Evolutionary conservation across 148 eudicot genomes (phyloP).

Genomic region (Polygonum maritimum): DNA sequence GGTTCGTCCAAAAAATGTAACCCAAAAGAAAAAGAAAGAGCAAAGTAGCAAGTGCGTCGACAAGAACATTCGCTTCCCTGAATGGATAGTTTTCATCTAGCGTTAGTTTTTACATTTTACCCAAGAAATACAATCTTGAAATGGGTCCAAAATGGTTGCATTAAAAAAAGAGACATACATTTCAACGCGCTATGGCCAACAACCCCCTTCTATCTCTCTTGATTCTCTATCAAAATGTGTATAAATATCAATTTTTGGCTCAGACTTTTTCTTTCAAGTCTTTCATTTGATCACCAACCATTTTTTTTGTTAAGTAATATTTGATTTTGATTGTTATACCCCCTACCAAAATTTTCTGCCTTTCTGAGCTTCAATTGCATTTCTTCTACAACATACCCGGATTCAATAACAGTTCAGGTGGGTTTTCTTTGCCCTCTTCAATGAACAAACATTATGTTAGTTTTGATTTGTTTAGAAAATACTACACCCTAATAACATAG

Average conservation of each 20-base stretch:
- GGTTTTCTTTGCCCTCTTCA: too few species aligned
- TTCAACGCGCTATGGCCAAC: background rate
- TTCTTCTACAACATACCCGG: background rate
- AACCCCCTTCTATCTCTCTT: background rate
- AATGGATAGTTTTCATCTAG: background rate
- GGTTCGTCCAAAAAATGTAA: too few species aligned
- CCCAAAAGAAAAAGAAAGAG: too few species aligned
- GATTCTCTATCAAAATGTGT: background rate
- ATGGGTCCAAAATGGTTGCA: background rate
- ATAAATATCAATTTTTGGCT: background rate
- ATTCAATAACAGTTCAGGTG: background rate
- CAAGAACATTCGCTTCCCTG: too few species aligned
- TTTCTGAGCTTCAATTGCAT: background rate
- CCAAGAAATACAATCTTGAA: background rate
- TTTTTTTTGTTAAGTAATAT: background rate
- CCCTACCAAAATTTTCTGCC: background rate
- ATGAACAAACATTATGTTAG: background rate
- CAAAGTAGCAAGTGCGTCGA: too few species aligned
- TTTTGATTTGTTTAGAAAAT: too few species aligned
- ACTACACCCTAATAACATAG: too few species aligned
- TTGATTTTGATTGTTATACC: too few species aligned
- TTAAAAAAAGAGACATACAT: background rate
- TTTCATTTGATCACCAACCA: background rate
- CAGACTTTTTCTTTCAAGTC: background rate
- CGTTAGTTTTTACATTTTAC: too few species aligned